Evolutionary conservation across 106 monocot species (phyloP), one percentile per base, ranked within the genome.

Genomic region (Dendrobium nobile): DNA sequence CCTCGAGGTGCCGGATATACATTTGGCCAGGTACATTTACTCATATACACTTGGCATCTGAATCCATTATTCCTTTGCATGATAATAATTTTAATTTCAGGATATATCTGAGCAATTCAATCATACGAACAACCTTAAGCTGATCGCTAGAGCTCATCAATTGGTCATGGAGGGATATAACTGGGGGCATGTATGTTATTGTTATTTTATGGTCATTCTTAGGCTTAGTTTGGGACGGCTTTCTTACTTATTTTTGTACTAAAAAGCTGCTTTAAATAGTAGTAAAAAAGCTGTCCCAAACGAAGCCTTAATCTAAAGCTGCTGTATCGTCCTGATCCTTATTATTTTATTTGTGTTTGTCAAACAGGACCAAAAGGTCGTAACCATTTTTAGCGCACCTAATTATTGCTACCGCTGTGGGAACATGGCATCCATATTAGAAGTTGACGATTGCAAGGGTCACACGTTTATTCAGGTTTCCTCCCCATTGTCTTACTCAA

Each of bases 381-480:
- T 99, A 1, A 99, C 99, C 59, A 99, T 99, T 85, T 99, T 99
- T 79, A 99, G 99, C 83, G 99, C 99, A 10, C 99, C 99, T 77
- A 99, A 99, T 85, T 99, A 99, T 84, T 99, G 99, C 84, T 99
- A 99, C 70, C 95, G 99, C 6, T 99, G 99, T 82, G 99, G 99
- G 16, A 99, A 99, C 78, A 99, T 95, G 99, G 99, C 99, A 22
- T 95, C 99, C 51, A 99, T 99, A 73, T 86, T 95, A 78, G 99
- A 99, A 87, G 95, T 99, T 67, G 95, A 95, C 84, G 99, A 99
- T 75, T 93, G 88, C 89, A 95, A 84, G 73, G 95, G 87, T n/a
- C 99, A 99, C 82, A 95, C 95, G 10, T 99, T 99, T 77, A 99
- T 95, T 81, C 99, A 99, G 99, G 99, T 92, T 15, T 68, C 41